These are phyloP conservation scores for Saccharomycopsis fodiens DNA, from an alignment of 805 yeast genomes.

Conservation along the genomic window DNA sequence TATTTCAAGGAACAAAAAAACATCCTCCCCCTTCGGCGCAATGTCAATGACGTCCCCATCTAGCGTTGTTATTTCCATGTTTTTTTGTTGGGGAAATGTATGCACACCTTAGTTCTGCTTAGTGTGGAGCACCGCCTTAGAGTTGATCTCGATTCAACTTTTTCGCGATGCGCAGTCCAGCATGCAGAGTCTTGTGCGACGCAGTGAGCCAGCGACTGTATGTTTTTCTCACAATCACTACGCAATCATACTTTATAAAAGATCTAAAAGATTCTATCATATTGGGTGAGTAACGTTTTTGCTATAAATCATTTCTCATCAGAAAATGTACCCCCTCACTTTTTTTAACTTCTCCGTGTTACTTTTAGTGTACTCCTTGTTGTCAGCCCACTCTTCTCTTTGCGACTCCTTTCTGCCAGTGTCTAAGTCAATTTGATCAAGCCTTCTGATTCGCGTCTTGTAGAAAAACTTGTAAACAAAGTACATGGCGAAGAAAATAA, in stretches of 20 bases:
- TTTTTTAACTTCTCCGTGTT: neutral
- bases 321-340: constrained; percentile 24
- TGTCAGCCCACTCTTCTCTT: constrained; percentile 73
- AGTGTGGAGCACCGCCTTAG: too few relatives aligned
- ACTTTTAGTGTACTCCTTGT: constrained; percentile 22
- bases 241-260: too few relatives aligned
- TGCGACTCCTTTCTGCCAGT: constrained; percentile 81
- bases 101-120: too few relatives aligned
- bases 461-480: constrained; percentile 48
- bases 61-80: neutral
- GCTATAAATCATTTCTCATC: neutral
- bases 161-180: too few relatives aligned
- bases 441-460: constrained; percentile 55
- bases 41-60: neutral
- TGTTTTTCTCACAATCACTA: too few relatives aligned
- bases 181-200: too few relatives aligned
- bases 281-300: neutral
- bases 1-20: neutral
- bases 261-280: too few relatives aligned
- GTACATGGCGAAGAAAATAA: constrained; percentile 44
- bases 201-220: too few relatives aligned
- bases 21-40: too few relatives aligned
- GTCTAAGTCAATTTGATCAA: constrained; percentile 74
- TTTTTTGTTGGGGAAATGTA: too few relatives aligned
- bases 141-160: too few relatives aligned